Percentiles rank a stretch among this genome's conserved stretches.
phyloP scores from a whole-genome alignment of 768 basidiomycete genomes.

The Infundibulicybe gibba region DNA sequence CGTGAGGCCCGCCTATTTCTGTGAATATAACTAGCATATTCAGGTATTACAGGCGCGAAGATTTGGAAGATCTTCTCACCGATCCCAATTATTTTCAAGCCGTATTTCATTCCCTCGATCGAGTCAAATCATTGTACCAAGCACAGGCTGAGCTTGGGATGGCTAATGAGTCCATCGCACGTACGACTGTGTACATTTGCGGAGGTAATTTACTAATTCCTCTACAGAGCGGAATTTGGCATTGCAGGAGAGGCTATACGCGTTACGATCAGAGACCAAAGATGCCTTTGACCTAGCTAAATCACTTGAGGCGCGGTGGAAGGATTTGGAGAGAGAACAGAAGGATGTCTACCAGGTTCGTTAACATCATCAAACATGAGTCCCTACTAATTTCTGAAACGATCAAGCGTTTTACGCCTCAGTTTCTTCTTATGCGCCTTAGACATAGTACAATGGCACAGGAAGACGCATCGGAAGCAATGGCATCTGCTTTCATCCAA shows the following conservation, averaged over 20 bases:
- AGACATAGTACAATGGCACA: slow-evolving; percentile 87
- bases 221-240: slow-evolving; percentile 67
- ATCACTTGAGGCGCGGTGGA: slow-evolving; percentile 77
- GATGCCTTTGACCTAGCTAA: slow-evolving; percentile 88
- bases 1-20: slow-evolving; percentile 42
- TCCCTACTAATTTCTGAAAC: neutral
- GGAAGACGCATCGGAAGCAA: slow-evolving; percentile 83
- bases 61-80: slow-evolving; percentile 83
- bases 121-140: slow-evolving; percentile 71
- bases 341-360: slow-evolving; percentile 82
- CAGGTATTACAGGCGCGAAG: slow-evolving; percentile 60
- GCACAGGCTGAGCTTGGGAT: slow-evolving; percentile 74
- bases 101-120: slow-evolving; percentile 73
- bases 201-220: slow-evolving; percentile 6
- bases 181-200: slow-evolving; percentile 40
- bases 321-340: slow-evolving; percentile 85
- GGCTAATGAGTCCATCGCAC: slow-evolving; percentile 85
- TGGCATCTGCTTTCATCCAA: slow-evolving; percentile 82
- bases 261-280: slow-evolving; percentile 77
- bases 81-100: slow-evolving; percentile 88
- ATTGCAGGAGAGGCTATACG: slow-evolving; percentile 72
- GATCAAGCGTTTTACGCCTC: slow-evolving; percentile 72
- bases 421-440: slow-evolving; percentile 85
- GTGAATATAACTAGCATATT: slow-evolving; percentile 3
- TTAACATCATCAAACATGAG: neutral